Evolutionary conservation across 495 filamentous ascomycete species (phyloP).

Genomic region (Hyaloscypha finlandica): DNA sequence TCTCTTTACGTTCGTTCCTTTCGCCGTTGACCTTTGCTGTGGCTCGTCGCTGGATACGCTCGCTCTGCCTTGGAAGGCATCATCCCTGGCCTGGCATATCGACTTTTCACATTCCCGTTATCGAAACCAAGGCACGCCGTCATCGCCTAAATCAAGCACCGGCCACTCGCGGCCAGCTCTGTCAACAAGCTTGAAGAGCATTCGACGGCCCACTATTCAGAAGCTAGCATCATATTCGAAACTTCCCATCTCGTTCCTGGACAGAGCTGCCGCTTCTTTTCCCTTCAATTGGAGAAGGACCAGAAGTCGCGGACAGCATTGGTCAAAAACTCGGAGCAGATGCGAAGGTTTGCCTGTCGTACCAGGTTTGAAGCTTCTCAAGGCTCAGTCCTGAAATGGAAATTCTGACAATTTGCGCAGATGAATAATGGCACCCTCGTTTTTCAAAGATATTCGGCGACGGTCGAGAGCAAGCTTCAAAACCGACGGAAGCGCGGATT

Average conservation of each 20-base stretch:
- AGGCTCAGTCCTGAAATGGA: not conserved
- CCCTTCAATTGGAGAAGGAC: not conserved
- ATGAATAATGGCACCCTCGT: slow-evolving; percentile 49
- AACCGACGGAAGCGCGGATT: slow-evolving; percentile 55
- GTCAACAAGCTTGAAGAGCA: not conserved
- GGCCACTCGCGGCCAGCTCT: not conserved
- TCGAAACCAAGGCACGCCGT: slow-evolving; percentile 25
- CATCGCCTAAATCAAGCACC: slow-evolving; percentile 27
- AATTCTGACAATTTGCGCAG: slow-evolving; percentile 1
- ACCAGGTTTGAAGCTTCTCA: not conserved
- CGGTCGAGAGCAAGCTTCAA: slow-evolving; percentile 69
- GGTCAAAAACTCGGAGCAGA: not conserved
- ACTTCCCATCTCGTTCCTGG: not conserved
- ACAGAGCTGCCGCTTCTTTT: not conserved
- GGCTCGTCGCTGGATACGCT: not conserved
- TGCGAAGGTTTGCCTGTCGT: too few species aligned
- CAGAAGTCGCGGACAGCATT: not conserved
- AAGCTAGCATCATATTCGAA: not conserved
- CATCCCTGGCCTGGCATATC: slow-evolving; percentile 14
- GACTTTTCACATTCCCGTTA: slow-evolving; percentile 9
- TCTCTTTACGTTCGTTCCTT: not conserved
- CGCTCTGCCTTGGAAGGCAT: slow-evolving; percentile 3
- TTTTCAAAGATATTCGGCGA: slow-evolving; percentile 77
- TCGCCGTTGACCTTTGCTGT: not conserved
- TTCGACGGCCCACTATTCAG: not conserved